These are phyloP conservation scores for Fraxinus floribunda DNA, from an alignment of 305 asterid genomes.

Conservation along the genomic window DNA sequence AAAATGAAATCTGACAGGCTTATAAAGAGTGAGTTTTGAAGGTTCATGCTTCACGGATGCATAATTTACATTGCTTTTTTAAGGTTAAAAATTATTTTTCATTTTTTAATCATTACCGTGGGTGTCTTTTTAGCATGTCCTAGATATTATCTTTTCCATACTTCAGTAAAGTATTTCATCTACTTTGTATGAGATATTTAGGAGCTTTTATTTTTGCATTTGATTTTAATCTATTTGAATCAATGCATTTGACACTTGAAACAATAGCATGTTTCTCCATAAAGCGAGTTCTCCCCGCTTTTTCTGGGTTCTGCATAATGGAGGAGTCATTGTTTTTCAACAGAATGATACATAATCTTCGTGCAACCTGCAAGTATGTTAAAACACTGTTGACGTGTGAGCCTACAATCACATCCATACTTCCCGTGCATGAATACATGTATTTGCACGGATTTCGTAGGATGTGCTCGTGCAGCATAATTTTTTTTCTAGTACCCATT, in stretches of 20 bases:
- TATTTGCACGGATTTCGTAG: not conserved
- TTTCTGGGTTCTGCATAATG: conserved; percentile 26
- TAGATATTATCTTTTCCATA: not conserved
- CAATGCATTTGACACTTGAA: not conserved
- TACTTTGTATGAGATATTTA: not conserved
- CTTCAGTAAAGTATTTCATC: not conserved
- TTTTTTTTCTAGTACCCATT: not conserved
- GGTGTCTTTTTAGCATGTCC: too few relatives aligned
- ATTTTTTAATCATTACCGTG: too few relatives aligned
- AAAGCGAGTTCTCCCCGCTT: too few relatives aligned
- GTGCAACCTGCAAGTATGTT: conserved; percentile 48
- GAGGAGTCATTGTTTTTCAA: conserved; percentile 42
- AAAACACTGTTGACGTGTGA: not conserved
- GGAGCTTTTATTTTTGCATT: not conserved
- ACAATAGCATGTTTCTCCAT: conserved; percentile 1
- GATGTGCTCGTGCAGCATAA: not conserved
- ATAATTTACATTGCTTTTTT: too few relatives aligned
- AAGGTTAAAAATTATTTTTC: too few relatives aligned
- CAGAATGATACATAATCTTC: conserved; percentile 51
- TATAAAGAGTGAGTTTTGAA: not conserved
- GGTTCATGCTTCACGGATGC: not conserved
- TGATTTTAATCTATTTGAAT: not conserved
- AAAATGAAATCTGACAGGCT: not conserved
- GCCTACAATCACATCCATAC: not conserved
- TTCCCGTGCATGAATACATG: not conserved